Evolutionary conservation across 345 rosid species (phyloP), one percentile per base, ranked within the genome.

Genomic region (Ceriops decandra): DNA sequence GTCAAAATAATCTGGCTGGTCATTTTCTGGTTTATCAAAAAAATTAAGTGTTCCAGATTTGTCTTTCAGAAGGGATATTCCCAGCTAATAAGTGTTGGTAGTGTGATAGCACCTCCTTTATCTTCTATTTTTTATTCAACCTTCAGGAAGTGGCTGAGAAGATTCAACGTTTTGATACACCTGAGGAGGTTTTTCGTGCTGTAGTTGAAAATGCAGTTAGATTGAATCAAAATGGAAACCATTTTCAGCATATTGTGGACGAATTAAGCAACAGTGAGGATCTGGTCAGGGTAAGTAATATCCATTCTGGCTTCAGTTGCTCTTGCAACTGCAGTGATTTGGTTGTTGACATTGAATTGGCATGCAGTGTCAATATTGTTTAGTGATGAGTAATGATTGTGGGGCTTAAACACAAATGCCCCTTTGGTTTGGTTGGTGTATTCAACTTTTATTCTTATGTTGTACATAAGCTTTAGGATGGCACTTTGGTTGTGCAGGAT

Each of bases 211-310:
- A 66, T 67, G 91, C 95, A 49, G 85, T 75, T 31, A 76, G 33
- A 63, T 22, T 78, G 72, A 75, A 67, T 35, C 82, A 72, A 33
- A 62, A 57, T 64, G 77, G 63, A 30, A 58, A 63, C 62, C 80
- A 62, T 63, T 52, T 79, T 57, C 84, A 82, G 33, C 85, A 83
- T 62, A 78, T 83, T 67, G 73, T 81, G 73, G 67, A 69, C 58
- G 95, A 80, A 71, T 75, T 93, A 54, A 72, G 88, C 80, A 52
- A 70, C 27, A 77, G 88, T 38, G 93, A 85, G 63, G 88, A 35
- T 77, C 85, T 93, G 60, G 86, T 80, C 26, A 74, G 63, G 47
- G 98, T 88, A 77, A 81, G 88, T 77, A 61, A 67, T 38, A 32
- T 49, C 61, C 27, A 2, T 52, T 52, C 42, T 10, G 5, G 17